A percentile compares a stretch with the other conserved stretches of the same genome.
Conservation (phyloP, 768 basidiomycete genomes). For the Russula sp. region DNA sequence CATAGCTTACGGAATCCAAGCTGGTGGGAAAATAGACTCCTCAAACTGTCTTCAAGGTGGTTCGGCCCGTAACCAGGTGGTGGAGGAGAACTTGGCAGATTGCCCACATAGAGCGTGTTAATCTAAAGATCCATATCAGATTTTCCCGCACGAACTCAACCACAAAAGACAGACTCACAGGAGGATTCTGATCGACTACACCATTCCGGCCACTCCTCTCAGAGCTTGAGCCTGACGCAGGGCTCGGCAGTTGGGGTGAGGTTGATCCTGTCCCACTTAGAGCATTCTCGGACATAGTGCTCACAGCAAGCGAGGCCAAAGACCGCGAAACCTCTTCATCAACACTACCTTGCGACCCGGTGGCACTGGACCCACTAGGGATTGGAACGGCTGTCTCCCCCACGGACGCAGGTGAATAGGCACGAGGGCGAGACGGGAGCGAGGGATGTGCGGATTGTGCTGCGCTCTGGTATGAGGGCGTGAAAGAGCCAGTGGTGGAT, state of each 20-base stretch:
- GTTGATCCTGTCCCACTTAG: constrained; percentile 38
- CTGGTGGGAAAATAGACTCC: constrained; percentile 71
- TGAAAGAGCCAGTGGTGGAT: constrained; percentile 24
- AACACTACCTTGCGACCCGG: constrained; percentile 31
- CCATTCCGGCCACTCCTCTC: constrained; percentile 28
- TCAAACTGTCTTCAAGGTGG: constrained; percentile 79
- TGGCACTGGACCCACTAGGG: constrained; percentile 38
- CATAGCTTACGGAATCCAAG: constrained; percentile 87
- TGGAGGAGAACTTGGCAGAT: constrained; percentile 76
- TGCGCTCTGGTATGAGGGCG: constrained; percentile 25
- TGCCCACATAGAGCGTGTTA: constrained; percentile 99
- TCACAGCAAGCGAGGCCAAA: constrained; percentile 41
- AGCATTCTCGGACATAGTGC: constrained; percentile 28
- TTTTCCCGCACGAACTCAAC: not conserved
- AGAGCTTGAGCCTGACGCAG: constrained; percentile 56
- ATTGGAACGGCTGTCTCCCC: constrained; percentile 30
- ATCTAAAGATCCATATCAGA: constrained; percentile 41
- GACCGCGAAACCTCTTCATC: constrained; percentile 32
- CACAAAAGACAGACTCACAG: constrained; percentile 38
- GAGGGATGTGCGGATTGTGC: constrained; percentile 26
- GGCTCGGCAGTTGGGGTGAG: constrained; percentile 73
- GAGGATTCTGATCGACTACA: constrained; percentile 85
- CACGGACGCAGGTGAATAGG: constrained; percentile 23
- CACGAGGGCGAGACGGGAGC: constrained; percentile 26
- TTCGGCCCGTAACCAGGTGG: constrained; percentile 67